Base-by-base conservation (phyloP, 768 basidiomycete genomes). In the Boletus barrowsii region DNA sequence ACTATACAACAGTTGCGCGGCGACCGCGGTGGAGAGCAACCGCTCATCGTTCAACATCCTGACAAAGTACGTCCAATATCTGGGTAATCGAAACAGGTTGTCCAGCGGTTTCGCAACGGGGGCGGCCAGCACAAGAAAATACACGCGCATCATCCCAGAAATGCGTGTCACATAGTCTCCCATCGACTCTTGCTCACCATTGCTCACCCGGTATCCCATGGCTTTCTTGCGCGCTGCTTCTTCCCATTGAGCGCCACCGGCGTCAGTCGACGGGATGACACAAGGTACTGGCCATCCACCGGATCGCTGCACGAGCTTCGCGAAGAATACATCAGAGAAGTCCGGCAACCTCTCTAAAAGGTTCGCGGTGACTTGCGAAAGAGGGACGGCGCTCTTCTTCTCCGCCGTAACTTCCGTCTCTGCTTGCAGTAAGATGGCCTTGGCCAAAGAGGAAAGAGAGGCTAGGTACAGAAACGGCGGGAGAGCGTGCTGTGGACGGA, bases 331-430 rank as follows among this genome's bases (percentile, higher is more conserved):
- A 11, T 88, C 79, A 3, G 83, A 73, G 60, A 99, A 88, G 29
- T 71, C 67, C 6, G 77, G 75, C 4, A 84, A 62, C 62, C 47
- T 84, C 79, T 40, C 77, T 50, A 93, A 78, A 30, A 98, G 77
- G 57, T 81, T 84, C 57, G 88, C 79, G 4, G 67, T 58, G 11
- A 97, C 83, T 32, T 82, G 80, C 0, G 90, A 91, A 22, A 99
- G 80, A 0, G 96, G 96, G 36, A 79, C 76, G 0, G 93, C 94
- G 22, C 88, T 88, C 30, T 84, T 83, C 63, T 88, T 85, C 71
- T 95, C 90, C 3, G 94, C 93, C 2, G 88, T 83, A 10, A 96
- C 90, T 70, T 98, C 96, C 0, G 86, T 88, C 74, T 97, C 94
- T 17, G 94, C 94, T 73, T 98, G 96, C 33, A 90, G 78, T 42